Evolutionary conservation across 371 early-diverging fungal species (phyloP).

Genomic region (Mortierella sp.): DNA sequence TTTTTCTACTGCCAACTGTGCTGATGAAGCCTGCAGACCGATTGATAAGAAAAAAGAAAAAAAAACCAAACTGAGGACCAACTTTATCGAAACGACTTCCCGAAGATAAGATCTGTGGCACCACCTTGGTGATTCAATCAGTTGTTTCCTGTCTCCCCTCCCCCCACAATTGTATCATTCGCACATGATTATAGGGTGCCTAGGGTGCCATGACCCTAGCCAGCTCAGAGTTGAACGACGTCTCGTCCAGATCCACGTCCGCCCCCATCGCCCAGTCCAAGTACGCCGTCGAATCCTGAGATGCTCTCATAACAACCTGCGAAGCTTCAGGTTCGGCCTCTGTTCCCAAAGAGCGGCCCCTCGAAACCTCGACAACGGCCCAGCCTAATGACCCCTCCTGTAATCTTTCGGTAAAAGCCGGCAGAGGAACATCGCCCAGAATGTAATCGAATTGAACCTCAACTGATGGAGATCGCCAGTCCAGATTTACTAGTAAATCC

Average conservation of each 20-base stretch:
- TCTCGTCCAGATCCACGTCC: constrained; percentile 5
- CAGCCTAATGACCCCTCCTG: constrained; percentile 15
- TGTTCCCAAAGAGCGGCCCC: not conserved
- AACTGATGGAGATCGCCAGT: constrained; percentile 3
- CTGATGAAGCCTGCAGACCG: no score
- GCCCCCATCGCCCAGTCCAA: not conserved
- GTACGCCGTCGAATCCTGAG: not conserved
- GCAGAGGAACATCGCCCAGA: constrained; percentile 5
- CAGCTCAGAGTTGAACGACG: constrained; percentile 10
- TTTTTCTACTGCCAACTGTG: no score
- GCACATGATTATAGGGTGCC: no score
- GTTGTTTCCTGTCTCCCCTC: no score
- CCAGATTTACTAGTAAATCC: constrained; percentile 11
- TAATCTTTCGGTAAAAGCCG: not conserved
- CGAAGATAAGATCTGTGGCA: no score
- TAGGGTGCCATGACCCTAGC: no score
- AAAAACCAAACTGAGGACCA: no score
- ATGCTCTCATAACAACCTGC: not conserved
- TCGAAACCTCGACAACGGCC: constrained; percentile 12
- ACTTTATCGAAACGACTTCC: no score
- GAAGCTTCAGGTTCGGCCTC: not conserved
- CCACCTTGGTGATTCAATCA: no score
- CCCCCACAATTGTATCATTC: no score
- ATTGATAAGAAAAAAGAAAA: no score
- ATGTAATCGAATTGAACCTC: not conserved